Evolutionary conservation across 2,329 filamentous ascomycete species (phyloP), one percentile per base, ranked within the genome.

Genomic region (Trichoderma guizhouense): DNA sequence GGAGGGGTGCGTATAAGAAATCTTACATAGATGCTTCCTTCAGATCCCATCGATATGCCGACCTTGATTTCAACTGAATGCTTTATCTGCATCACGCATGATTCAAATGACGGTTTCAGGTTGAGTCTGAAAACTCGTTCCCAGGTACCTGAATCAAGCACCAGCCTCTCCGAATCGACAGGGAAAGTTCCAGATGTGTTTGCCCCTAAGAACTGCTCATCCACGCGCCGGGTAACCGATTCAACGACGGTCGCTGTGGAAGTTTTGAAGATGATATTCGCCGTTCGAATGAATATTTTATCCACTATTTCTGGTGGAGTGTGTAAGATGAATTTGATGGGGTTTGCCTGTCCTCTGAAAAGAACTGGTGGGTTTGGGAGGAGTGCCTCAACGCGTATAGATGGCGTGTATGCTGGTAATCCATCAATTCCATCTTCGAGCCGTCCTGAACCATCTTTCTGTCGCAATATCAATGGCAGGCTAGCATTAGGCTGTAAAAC

Each of bases 61-160:
- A 67, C 47, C 9, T 18, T 67, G 3, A 67, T 67, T 57, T 67
- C 64, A 21, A 36, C 47, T 1, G 47, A 34, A 7, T 67, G 47
- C n/a, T 57, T 67, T 26, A 67, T 67, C 64, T 57, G 47, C 64
- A 57, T 57, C 21, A 67, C 21, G 15, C 64, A 67, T 36, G 64
- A 67, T 26, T 67, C 30, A 5, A 67, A 67, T 18, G 64, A 57
- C 14, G 64, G 64, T 57, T 53, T 24, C 4, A 67, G 12, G 9
- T 26, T 57, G 28, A 36, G 64, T 11, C n/a, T 36, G 18, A 55
- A 57, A 11, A 57, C 7, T 15, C 64, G 43, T 21, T 32, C 64
- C 64, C 64, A 67, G 12, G 34, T 12, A 6, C 64, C 28, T 8
- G 64, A 57, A 39, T 67, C 64, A 9, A 67, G 30, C 7, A 57